phyloP scores from a whole-genome alignment of 108 stramenopile genomes.

The Skeletonema potamos region DNA sequence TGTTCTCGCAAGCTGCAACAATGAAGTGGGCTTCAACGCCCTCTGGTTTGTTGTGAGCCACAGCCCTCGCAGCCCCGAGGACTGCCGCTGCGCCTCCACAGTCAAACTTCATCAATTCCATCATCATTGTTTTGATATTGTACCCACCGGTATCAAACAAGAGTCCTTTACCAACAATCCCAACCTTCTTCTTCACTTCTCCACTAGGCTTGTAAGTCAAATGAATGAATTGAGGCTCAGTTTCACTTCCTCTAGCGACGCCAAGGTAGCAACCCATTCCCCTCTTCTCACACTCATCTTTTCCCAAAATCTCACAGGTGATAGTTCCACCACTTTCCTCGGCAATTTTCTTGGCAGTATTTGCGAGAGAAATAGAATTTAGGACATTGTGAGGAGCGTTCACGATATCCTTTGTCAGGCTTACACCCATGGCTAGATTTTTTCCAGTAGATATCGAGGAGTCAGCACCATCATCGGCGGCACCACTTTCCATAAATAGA shows the following conservation, averaged over 20 bases:
- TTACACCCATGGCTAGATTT: conserved; percentile 62
- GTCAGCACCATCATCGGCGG: conserved; percentile 9
- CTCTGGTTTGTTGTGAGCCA: conserved; percentile 66
- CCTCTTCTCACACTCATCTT: conserved; percentile 81
- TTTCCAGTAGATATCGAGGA: conserved; percentile 54
- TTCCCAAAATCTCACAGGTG: conserved; percentile 77
- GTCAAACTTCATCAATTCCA: conserved; percentile 99
- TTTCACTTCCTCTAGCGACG: conserved; percentile 90
- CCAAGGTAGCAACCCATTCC: conserved; percentile 94
- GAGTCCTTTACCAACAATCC: conserved; percentile 93
- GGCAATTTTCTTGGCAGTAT: conserved; percentile 83
- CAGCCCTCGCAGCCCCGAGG: conserved; percentile 84
- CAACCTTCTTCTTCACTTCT: conserved; percentile 82
- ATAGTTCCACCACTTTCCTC: conserved; percentile 71
- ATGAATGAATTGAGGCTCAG: conserved; percentile 96
- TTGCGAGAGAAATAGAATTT: conserved; percentile 83
- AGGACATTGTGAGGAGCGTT: conserved; percentile 96
- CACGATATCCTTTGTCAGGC: conserved; percentile 91
- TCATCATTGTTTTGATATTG: conserved; percentile 98
- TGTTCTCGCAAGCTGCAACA: conserved; percentile 94
- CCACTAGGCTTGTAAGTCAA: conserved; percentile 81
- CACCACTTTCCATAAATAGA: conserved; percentile 44
- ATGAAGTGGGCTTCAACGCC: conserved; percentile 92
- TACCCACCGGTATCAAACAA: conserved; percentile 99
- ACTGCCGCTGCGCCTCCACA: conserved; percentile 93